phyloP scores from a whole-genome alignment of 106 monocot species.

The Dioscorea dumetorum region DNA sequence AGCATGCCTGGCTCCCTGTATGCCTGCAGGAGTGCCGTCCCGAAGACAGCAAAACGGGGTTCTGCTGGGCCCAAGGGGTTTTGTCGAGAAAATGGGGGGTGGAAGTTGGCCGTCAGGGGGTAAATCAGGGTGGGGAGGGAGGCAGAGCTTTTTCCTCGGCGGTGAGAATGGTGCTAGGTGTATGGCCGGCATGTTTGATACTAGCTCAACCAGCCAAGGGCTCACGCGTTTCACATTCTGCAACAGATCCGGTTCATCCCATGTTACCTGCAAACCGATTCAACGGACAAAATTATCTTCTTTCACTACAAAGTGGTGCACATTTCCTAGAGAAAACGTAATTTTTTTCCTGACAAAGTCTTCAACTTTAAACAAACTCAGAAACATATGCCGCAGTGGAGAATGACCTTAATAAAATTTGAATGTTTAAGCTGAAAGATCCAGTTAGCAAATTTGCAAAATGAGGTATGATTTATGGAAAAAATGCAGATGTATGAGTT shows the following conservation, averaged over 20 bases:
- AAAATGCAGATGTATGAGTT: too few relatives aligned
- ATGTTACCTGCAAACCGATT: slow-evolving; percentile 42
- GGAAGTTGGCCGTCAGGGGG: slow-evolving; percentile 37
- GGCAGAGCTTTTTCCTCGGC: slow-evolving; percentile 39
- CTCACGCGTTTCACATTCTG: slow-evolving; percentile 72
- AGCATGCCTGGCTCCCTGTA: slow-evolving; percentile 90
- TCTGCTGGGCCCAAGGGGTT: slow-evolving; percentile 37
- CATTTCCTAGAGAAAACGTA: neutral
- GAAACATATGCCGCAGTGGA: neutral
- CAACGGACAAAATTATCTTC: neutral
- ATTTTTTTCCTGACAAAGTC: neutral
- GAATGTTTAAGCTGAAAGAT: neutral
- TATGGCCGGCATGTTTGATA: slow-evolving; percentile 47
- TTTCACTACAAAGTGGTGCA: neutral
- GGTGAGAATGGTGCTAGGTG: slow-evolving; percentile 49
- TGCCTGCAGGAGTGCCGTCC: slow-evolving; percentile 57
- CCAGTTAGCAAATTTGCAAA: too few relatives aligned
- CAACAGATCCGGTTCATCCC: slow-evolving; percentile 77
- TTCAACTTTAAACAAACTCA: neutral
- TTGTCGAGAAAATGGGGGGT: slow-evolving; percentile 21
- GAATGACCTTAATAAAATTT: neutral
- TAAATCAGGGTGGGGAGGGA: slow-evolving; percentile 40
- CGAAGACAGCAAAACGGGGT: slow-evolving; percentile 42
- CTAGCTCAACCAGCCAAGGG: slow-evolving; percentile 71
- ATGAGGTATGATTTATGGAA: too few relatives aligned